phyloP scores from a whole-genome alignment of 2,329 filamentous ascomycete species.

The Fusarium verrucosum region DNA sequence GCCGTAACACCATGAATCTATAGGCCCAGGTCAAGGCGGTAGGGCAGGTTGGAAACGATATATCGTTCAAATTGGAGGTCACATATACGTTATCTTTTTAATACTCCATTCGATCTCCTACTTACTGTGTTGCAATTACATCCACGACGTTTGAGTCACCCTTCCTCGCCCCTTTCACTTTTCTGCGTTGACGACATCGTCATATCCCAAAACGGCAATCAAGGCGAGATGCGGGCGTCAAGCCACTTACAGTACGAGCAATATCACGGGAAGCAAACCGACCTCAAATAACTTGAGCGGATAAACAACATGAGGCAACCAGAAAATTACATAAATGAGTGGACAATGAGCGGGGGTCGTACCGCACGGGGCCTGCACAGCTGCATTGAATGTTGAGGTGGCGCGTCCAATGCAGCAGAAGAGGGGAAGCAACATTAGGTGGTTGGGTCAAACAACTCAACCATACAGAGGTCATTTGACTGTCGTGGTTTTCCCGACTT shows the following conservation, averaged over 20 bases:
- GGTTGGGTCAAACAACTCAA: background rate
- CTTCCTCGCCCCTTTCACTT: too few species aligned
- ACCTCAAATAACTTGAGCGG: background rate
- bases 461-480: slow-evolving; percentile 23
- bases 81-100: background rate
- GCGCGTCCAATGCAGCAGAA: background rate
- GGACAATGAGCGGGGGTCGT: slow-evolving; percentile 4
- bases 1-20: background rate
- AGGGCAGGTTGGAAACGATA: background rate
- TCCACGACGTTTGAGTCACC: background rate
- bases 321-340: background rate
- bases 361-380: background rate
- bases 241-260: background rate
- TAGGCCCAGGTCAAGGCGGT: background rate
- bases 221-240: background rate
- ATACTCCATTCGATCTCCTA: background rate
- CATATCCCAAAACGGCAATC: slow-evolving; percentile 1
- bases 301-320: background rate
- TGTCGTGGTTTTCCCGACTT: background rate
- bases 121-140: too few species aligned
- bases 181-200: background rate
- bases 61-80: background rate
- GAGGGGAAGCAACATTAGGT: slow-evolving; percentile 10
- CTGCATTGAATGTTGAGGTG: background rate
- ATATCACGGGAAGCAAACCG: slow-evolving; percentile 1